These are phyloP conservation scores for Hymenoscyphus repandus DNA, from an alignment of 2,329 filamentous ascomycete genomes.

Conservation along the genomic window DNA sequence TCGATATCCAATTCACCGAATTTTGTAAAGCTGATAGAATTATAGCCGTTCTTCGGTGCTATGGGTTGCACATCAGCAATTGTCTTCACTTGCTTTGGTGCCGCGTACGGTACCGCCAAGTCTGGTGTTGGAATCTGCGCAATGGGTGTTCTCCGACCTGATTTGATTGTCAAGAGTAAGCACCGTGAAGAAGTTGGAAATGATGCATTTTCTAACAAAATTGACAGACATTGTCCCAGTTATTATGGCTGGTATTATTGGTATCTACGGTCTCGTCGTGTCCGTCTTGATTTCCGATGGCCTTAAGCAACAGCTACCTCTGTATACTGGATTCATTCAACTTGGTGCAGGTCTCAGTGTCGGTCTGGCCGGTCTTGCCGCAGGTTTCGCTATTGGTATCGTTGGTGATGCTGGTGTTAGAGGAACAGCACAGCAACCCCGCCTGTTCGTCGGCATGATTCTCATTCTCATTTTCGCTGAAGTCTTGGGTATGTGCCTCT, in stretches of 20 bases:
- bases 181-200: not conserved
- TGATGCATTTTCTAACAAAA: constrained; percentile 1
- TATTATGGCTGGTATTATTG: constrained; percentile 99
- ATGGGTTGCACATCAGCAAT: constrained; percentile 96
- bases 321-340: constrained; percentile 78
- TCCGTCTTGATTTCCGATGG: constrained; percentile 83
- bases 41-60: constrained; percentile 84
- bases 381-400: constrained; percentile 92
- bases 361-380: constrained; percentile 85
- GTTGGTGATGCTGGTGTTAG: constrained; percentile 93
- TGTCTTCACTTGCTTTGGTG: constrained; percentile 81
- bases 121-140: constrained; percentile 84
- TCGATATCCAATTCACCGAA: constrained; percentile 15
- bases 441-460: constrained; percentile 98
- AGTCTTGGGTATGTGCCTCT: constrained; percentile 55
- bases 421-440: constrained; percentile 91
- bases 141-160: constrained; percentile 77
- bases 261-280: constrained; percentile 95
- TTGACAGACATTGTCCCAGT: constrained; percentile 73
- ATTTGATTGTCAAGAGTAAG: constrained; percentile 80
- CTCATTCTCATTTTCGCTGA: constrained; percentile 98
- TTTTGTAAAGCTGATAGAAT: constrained; percentile 26
- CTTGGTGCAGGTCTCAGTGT: constrained; percentile 86
- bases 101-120: constrained; percentile 83
- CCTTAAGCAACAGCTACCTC: constrained; percentile 15